These are phyloP conservation scores for Cystoisospora suis DNA, from an alignment of 169 alveolate genomes.

Conservation along the genomic window DNA sequence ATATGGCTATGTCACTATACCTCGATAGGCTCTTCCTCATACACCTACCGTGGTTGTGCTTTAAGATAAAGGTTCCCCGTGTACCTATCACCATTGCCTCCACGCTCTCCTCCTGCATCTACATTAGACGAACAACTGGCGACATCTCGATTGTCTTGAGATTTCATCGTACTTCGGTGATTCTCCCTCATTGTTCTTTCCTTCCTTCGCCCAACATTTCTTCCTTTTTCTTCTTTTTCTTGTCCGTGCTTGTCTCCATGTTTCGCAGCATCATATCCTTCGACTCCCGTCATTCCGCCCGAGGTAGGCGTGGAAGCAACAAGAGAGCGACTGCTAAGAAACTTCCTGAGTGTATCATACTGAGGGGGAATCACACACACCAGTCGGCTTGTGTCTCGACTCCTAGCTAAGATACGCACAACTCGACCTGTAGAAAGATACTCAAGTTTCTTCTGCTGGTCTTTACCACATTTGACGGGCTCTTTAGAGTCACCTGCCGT, in stretches of 20 bases:
- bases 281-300: neutral
- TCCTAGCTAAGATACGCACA: neutral
- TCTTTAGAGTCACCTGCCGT: no score
- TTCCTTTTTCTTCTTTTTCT: neutral
- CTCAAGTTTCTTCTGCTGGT: neutral
- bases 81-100: neutral
- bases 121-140: neutral
- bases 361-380: conserved; percentile 11
- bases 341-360: conserved; percentile 15
- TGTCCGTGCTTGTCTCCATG: neutral
- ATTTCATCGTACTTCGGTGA: neutral
- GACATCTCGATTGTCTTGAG: neutral
- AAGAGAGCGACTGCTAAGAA: conserved; percentile 26
- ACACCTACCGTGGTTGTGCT: no score
- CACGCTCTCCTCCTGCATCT: neutral
- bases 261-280: neutral
- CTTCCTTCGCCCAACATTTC: neutral
- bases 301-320: conserved; percentile 26
- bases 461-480: neutral
- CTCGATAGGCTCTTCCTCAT: no score
- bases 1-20: no score
- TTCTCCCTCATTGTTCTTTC: neutral
- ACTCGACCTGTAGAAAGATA: neutral
- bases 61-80: neutral
- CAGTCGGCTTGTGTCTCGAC: neutral